Base-by-base conservation (phyloP, 2,329 filamentous ascomycete genomes). In the Microdochium bolleyi region DNA sequence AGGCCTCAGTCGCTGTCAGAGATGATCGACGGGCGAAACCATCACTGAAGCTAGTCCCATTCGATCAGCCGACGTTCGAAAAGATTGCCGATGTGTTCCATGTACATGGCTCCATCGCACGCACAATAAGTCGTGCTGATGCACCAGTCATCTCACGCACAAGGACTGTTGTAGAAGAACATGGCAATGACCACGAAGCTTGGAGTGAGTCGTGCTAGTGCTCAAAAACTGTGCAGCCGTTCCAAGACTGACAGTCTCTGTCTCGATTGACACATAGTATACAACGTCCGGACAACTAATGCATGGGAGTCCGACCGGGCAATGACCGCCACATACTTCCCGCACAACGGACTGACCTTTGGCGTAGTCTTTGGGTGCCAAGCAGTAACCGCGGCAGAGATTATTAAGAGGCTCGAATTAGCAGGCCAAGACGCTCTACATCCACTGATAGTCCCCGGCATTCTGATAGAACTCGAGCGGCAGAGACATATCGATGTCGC, bases 381-480 rank as follows among this genome's bases (percentile, higher is more conserved):
- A 0, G 21, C 34, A 14, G 30, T 49, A 0, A 50, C 55, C 3
- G 58, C 63, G 51, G 30, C 52, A 2, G 52, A 58, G 2, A 53
- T 65, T 7, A 50, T 60, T 5, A 55, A 38, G 9, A 54, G 60
- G 0, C 25, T 65, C 9, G 37, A 11, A 3, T 21, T 19, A 2
- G 10, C 41, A 5, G 44, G 34, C 1, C 50, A 32, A 16, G 59
- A 58, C 3, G 54, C 53, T 0, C 49, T 50, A 0, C 59, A 68
- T 37, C 66, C 66, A 1, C 46, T 69, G 2, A 48, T 68, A 0
- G 8, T 67, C 5, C 60, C 61, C 1, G 64, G 62, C 1, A 65
- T 69, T 2, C 58, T 69, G 8, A 61, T 59, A 2, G 66, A 69
- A 50, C 52, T 68, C 1, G 65, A 69, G 49, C 55, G 63, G 5